phyloP scores from a whole-genome alignment of 2,329 filamentous ascomycete species.

The Pyrenochaeta sp. region DNA sequence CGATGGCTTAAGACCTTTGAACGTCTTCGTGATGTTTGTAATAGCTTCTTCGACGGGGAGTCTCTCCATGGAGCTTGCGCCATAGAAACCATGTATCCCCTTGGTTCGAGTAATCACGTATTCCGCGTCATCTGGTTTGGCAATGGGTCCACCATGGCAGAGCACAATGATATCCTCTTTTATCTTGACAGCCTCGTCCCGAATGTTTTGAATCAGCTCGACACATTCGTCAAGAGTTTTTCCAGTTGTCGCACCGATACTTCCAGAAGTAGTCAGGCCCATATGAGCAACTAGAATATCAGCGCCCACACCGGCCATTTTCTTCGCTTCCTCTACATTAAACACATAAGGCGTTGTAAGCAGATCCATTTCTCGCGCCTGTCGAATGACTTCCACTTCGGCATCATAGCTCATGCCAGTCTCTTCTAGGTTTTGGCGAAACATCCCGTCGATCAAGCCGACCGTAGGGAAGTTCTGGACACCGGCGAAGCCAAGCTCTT shows the following conservation, averaged over 20 bases:
- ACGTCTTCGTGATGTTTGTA: conserved; percentile 62
- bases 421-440: conserved; percentile 72
- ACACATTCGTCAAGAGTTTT: conserved; percentile 71
- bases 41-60: conserved; percentile 73
- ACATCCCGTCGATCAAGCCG: conserved; percentile 72
- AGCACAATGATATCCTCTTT: conserved; percentile 69
- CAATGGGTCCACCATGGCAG: conserved; percentile 75
- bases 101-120: conserved; percentile 67
- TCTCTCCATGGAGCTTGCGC: conserved; percentile 74
- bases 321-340: conserved; percentile 64
- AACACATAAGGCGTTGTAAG: conserved; percentile 77
- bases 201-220: conserved; percentile 66
- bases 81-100: conserved; percentile 75
- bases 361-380: conserved; percentile 66
- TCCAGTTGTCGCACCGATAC: conserved; percentile 69
- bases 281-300: conserved; percentile 74
- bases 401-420: conserved; percentile 73
- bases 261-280: conserved; percentile 70
- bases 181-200: conserved; percentile 65
- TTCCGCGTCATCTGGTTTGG: conserved; percentile 67
- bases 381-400: conserved; percentile 71
- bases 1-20: conserved; percentile 53
- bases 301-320: conserved; percentile 70
- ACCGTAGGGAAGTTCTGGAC: conserved; percentile 79
- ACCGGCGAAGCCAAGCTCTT: conserved; percentile 70